phyloP scores from a whole-genome alignment of 495 filamentous ascomycete species.

The Aspergillus hancockii region DNA sequence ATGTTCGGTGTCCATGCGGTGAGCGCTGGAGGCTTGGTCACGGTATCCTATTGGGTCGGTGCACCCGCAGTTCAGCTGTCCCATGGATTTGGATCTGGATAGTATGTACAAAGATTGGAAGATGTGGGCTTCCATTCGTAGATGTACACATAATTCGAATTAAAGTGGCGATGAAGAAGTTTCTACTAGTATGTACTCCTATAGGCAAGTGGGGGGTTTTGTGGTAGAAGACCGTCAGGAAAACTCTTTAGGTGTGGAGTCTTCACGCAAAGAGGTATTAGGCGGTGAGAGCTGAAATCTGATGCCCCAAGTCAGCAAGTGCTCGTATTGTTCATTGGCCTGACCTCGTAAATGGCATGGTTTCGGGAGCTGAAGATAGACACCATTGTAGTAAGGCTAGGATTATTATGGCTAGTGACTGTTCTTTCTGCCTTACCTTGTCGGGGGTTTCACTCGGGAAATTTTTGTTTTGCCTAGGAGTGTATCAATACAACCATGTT shows the following conservation, averaged over 20 bases:
- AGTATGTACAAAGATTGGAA: conserved; percentile 12
- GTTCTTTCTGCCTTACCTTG: not conserved
- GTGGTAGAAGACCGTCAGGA: not conserved
- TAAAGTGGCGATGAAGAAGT: conserved; percentile 16
- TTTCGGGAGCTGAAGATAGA: no score
- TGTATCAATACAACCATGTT: not conserved
- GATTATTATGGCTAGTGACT: not conserved
- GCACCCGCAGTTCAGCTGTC: conserved; percentile 11
- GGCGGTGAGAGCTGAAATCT: conserved; percentile 6
- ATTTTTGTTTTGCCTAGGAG: not conserved
- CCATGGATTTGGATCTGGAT: conserved; percentile 19
- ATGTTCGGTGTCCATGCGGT: conserved; percentile 21
- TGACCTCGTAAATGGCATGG: not conserved
- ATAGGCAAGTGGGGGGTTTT: not conserved
- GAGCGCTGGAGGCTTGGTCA: not conserved
- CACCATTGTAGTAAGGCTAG: no score
- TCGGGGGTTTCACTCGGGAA: not conserved
- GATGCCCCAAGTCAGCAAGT: not conserved
- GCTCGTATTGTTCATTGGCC: no score
- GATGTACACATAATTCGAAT: conserved; percentile 4
- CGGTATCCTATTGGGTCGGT: conserved; percentile 11
- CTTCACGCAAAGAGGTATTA: not conserved
- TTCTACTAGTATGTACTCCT: no score
- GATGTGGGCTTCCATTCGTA: conserved; percentile 6
- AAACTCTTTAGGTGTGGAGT: not conserved